phyloP scores from a whole-genome alignment of 805 yeast genomes.

The Saturnispora galanensis region DNA sequence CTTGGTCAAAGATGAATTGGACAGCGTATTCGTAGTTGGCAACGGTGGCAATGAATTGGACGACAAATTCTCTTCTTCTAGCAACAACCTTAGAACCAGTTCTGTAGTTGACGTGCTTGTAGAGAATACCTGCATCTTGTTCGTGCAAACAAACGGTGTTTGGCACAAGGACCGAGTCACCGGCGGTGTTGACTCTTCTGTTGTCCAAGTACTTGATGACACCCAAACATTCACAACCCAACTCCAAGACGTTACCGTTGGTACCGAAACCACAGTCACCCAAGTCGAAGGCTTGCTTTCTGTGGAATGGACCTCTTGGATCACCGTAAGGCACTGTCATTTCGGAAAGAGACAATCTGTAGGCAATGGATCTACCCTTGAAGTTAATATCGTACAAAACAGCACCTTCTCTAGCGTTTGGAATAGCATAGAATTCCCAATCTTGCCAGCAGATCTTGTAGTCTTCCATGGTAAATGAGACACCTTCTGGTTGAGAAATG shows the following conservation, averaged over 20 bases:
- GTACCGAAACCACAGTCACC: slow-evolving; percentile 82
- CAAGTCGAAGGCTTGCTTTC: slow-evolving; percentile 80
- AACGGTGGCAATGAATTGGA: slow-evolving; percentile 76
- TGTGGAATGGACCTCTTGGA: slow-evolving; percentile 72
- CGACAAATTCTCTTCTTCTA: slow-evolving; percentile 68
- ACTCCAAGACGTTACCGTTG: slow-evolving; percentile 53
- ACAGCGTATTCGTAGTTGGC: slow-evolving; percentile 76
- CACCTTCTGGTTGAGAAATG: slow-evolving; percentile 70
- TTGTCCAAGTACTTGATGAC: slow-evolving; percentile 66
- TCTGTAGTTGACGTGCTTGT: slow-evolving; percentile 75
- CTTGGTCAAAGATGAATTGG: slow-evolving; percentile 64
- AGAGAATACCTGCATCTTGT: slow-evolving; percentile 66
- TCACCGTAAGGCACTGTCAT: slow-evolving; percentile 89
- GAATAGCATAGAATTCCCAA: slow-evolving; percentile 67
- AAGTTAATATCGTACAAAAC: slow-evolving; percentile 63
- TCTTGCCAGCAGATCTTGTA: slow-evolving; percentile 69
- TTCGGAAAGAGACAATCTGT: slow-evolving; percentile 65
- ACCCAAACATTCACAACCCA: slow-evolving; percentile 81
- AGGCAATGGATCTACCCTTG: slow-evolving; percentile 67
- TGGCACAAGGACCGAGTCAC: slow-evolving; percentile 53
- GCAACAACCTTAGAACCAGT: slow-evolving; percentile 60
- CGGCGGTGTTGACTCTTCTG: slow-evolving; percentile 43
- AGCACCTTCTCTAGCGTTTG: slow-evolving; percentile 71
- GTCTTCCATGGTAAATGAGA: slow-evolving; percentile 53
- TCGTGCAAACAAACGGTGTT: slow-evolving; percentile 75